Evolutionary conservation across 768 basidiomycete genomes (phyloP), one percentile per base, ranked within the genome.

Genomic region (Coprinopsis cinerea): DNA sequence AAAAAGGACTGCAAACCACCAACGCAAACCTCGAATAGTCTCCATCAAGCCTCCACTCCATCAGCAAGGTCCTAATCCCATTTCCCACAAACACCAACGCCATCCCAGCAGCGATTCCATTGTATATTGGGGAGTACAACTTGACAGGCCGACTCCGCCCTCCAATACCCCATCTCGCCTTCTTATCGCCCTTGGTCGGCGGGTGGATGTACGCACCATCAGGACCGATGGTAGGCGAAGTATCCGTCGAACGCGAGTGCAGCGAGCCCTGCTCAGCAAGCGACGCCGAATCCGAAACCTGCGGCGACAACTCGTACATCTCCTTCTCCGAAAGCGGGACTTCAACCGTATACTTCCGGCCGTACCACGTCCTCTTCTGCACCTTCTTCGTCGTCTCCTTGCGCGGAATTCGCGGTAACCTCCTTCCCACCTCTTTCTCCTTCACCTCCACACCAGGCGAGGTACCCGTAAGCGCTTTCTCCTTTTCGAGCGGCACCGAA

Each of bases 91-190:
- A 86, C 28, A 83, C 79, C 32, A 88, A 58, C 0, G 82, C 78
- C 15, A 78, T 61, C 0, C 77, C 87, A 0, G 85, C 70, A 56
- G 76, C 65, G 3, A 72, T 45, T 2, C 88, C 88, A 49, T 81
- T 80, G 63, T 88, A 89, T 3, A 85, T 42, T 4, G 88, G 85
- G 0, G 86, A 83, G 48, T 83, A 78, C 30, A 87, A 59, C 55
- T 60, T 65, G 0, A 70, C 60, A 0, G 64, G 66, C 11, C 55
- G 18, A 28, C 48, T 48, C 18, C 22, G 10, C 5, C 22, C 24
- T 34, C 11, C 28, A 43, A 43, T 23, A 4, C 42, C 20, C 42
- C 42, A 39, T 18, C 74, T 56, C 32, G 39, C 44, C 26, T 52
- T 50, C 6, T 53, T 51, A 27, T 48, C 49, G 30, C 11, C 46